Evolutionary conservation across 139 green algal genomes (phyloP).

Genomic region (Medakamo hakoo): DNA sequence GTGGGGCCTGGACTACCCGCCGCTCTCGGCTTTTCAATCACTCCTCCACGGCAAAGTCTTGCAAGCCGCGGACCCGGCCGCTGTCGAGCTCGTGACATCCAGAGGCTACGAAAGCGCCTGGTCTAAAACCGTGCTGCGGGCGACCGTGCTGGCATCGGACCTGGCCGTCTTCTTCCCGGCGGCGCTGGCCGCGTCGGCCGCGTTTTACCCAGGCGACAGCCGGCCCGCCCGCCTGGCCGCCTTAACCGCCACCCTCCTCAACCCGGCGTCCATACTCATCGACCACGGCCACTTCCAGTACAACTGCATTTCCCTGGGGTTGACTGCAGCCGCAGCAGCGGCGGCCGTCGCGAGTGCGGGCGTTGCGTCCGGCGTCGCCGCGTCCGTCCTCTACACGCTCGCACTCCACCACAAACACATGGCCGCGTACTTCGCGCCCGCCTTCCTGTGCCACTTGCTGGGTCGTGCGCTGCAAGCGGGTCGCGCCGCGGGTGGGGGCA

Average conservation of each 20-base stretch:
- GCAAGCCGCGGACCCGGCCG: slow-evolving; percentile 38
- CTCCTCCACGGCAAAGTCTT: slow-evolving; percentile 61
- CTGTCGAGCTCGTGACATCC: slow-evolving; percentile 47
- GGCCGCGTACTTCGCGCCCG: slow-evolving; percentile 83
- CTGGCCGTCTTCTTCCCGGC: slow-evolving; percentile 71
- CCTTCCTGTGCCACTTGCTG: slow-evolving; percentile 90
- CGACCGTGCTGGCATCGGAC: slow-evolving; percentile 68
- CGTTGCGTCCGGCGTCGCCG: slow-evolving; percentile 3
- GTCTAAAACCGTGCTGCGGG: slow-evolving; percentile 71
- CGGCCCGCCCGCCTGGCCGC: neutral
- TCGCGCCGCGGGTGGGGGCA: slow-evolving; percentile 8
- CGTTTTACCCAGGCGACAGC: slow-evolving; percentile 7
- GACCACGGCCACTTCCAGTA: slow-evolving; percentile 99
- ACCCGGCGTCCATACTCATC: slow-evolving; percentile 71
- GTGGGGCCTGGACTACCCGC: slow-evolving; percentile 97
- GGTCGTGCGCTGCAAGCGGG: slow-evolving; percentile 46
- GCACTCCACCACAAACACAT: slow-evolving; percentile 97
- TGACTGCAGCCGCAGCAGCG: slow-evolving; percentile 31
- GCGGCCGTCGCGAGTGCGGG: slow-evolving; percentile 1
- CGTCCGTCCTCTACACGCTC: slow-evolving; percentile 48
- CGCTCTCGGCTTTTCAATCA: slow-evolving; percentile 79
- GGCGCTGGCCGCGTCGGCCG: slow-evolving; percentile 11
- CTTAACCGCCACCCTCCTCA: slow-evolving; percentile 45
- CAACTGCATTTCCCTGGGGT: slow-evolving; percentile 78
- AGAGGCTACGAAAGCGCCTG: slow-evolving; percentile 60